Conservation (phyloP, 768 basidiomycete genomes). For the Pleurotus tuber-regium region DNA sequence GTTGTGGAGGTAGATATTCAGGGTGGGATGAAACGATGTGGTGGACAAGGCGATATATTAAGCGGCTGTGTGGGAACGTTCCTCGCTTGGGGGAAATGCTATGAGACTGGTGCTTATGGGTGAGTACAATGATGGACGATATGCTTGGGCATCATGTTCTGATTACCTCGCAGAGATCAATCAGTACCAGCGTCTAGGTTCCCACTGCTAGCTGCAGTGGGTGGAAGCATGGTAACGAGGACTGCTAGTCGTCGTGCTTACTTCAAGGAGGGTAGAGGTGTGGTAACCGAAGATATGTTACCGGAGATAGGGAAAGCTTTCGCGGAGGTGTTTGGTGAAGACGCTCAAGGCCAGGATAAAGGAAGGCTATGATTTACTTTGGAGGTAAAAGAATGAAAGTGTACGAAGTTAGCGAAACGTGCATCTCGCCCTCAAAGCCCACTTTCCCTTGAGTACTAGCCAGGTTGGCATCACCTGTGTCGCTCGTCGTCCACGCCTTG, state of each 20-base stretch:
- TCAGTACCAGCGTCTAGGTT: constrained; percentile 59
- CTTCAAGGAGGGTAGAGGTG: constrained; percentile 67
- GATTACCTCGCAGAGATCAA: constrained; percentile 40
- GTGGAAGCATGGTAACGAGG: constrained; percentile 86
- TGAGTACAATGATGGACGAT: constrained; percentile 33
- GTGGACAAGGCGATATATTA: constrained; percentile 95
- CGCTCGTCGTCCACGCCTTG: too few relatives aligned
- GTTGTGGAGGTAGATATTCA: constrained; percentile 62
- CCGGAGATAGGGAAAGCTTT: constrained; percentile 67
- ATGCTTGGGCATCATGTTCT: background rate
- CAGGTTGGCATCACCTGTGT: too few relatives aligned
- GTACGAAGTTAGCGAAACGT: too few relatives aligned
- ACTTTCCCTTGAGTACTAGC: too few relatives aligned
- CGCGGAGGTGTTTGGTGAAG: constrained; percentile 64
- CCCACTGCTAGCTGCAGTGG: constrained; percentile 82
- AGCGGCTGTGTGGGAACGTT: constrained; percentile 86
- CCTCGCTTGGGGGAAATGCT: constrained; percentile 94
- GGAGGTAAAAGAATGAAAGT: too few relatives aligned
- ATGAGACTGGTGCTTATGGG: constrained; percentile 83
- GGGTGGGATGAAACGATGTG: constrained; percentile 90
- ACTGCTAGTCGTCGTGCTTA: constrained; percentile 79
- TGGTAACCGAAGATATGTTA: constrained; percentile 82
- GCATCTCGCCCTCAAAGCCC: too few relatives aligned
- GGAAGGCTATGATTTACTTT: constrained; percentile 33
- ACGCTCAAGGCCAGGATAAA: constrained; percentile 35